These are phyloP conservation scores for Vitis labrusca DNA, from an alignment of 164 flowering plant genomes.

Conservation along the genomic window DNA sequence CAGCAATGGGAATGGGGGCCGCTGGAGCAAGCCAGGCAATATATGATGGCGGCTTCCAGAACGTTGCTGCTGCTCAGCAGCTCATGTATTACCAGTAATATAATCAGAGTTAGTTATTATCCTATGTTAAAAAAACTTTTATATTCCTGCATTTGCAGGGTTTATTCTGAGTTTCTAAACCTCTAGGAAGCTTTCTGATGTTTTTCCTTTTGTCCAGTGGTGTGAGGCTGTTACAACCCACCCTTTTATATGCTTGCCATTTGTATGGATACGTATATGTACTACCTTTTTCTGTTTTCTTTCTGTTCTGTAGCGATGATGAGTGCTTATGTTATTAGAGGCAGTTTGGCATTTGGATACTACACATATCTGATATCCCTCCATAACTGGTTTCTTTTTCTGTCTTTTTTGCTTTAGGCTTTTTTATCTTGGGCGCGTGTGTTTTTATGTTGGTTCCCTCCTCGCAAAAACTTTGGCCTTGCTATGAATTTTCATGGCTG, in stretches of 20 bases:
- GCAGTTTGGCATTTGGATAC: no score
- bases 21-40: conserved; percentile 81
- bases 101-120: background rate
- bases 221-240: conserved; percentile 21
- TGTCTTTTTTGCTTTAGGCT: no score
- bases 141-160: conserved; percentile 15
- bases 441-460: no score
- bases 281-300: conserved; percentile 3
- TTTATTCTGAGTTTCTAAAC: conserved; percentile 13
- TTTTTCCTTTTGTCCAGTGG: conserved; percentile 5
- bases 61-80: conserved; percentile 78
- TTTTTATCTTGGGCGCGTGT: no score
- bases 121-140: background rate
- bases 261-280: conserved; percentile 15
- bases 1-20: conserved; percentile 61
- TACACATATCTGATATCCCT: no score
- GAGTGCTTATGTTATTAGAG: no score
- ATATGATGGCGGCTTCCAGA: conserved; percentile 74
- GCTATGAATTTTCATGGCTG: no score
- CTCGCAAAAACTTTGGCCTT: no score
- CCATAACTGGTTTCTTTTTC: no score
- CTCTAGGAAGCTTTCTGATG: conserved; percentile 18
- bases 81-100: conserved; percentile 79
- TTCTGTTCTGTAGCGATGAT: conserved; percentile 5
- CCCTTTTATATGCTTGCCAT: conserved; percentile 16